Evolutionary conservation across 192 early-diverging fungal species (phyloP).

Genomic region (Podila minutissima): DNA sequence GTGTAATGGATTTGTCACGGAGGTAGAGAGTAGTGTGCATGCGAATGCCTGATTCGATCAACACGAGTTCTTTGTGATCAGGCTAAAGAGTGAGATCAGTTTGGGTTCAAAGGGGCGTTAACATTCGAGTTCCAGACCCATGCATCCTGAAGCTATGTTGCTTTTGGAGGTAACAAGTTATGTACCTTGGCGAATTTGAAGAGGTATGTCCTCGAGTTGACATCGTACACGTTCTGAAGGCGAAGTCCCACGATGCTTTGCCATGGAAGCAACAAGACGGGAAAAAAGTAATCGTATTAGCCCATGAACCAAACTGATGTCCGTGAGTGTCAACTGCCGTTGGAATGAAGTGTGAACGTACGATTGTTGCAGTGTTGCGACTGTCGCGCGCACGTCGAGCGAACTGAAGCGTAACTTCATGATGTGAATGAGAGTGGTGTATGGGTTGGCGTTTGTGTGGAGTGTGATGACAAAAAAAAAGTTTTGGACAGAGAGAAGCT

Average conservation of each 20-base stretch:
- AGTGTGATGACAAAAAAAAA: slow-evolving; percentile 2
- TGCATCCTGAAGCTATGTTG: not conserved
- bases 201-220: slow-evolving; percentile 88
- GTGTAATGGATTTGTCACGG: slow-evolving; percentile 87
- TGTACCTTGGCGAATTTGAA: slow-evolving; percentile 88
- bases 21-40: slow-evolving; percentile 91
- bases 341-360: slow-evolving; percentile 25
- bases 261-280: not conserved
- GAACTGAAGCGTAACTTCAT: slow-evolving; percentile 94
- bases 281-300: not conserved
- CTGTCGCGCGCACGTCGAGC: slow-evolving; percentile 87
- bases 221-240: slow-evolving; percentile 96
- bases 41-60: slow-evolving; percentile 94
- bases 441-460: not conserved
- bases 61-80: slow-evolving; percentile 87
- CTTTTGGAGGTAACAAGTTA: not conserved
- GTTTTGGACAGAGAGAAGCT: not conserved
- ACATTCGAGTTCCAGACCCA: not conserved
- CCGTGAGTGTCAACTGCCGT: not conserved
- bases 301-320: not conserved
- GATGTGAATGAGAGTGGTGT: slow-evolving; percentile 1
- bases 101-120: not conserved
- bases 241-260: slow-evolving; percentile 82
- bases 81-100: slow-evolving; percentile 52
- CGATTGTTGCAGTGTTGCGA: slow-evolving; percentile 75